Percentiles rank a stretch among this genome's conserved stretches.
phyloP scores from a whole-genome alignment of 129 eudicot species.

The Pulicaria dysenterica region DNA sequence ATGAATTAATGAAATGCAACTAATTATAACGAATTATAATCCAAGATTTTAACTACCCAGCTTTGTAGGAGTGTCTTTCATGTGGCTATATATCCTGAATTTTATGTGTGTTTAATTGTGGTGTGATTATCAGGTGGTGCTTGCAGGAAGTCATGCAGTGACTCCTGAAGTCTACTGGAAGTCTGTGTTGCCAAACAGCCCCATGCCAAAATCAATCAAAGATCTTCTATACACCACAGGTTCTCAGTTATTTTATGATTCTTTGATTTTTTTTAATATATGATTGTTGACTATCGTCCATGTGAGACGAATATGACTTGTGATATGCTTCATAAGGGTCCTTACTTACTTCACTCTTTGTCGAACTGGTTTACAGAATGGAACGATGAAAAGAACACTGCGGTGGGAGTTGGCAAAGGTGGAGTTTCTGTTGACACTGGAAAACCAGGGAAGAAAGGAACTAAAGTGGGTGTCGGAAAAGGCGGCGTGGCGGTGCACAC shows the following conservation, averaged over 20 bases:
- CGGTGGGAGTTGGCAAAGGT: constrained; percentile 34
- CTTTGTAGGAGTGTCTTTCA: too few relatives aligned
- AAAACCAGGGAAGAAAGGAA: constrained; percentile 29
- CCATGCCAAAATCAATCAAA: constrained; percentile 61
- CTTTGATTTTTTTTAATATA: too few relatives aligned
- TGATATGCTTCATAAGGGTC: too few relatives aligned
- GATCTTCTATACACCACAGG: constrained; percentile 44
- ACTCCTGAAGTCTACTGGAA: constrained; percentile 63
- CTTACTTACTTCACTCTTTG: background rate
- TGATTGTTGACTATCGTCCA: too few relatives aligned
- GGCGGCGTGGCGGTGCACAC: constrained; percentile 33
- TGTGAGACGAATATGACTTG: too few relatives aligned
- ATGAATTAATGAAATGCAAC: too few relatives aligned
- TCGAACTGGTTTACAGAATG: constrained; percentile 36
- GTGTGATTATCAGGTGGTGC: constrained; percentile 21
- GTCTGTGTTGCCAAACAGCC: constrained; percentile 46
- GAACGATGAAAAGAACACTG: constrained; percentile 43
- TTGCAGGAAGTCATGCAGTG: constrained; percentile 40
- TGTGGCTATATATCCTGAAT: too few relatives aligned
- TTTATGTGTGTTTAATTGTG: constrained; percentile 1
- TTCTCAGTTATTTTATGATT: background rate
- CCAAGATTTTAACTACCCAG: too few relatives aligned
- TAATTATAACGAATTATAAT: too few relatives aligned
- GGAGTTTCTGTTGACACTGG: constrained; percentile 28
- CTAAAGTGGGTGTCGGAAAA: constrained; percentile 28